These are phyloP conservation scores for Neopestalotiopsis rosae DNA, from an alignment of 2,329 filamentous ascomycete genomes.

Conservation along the genomic window DNA sequence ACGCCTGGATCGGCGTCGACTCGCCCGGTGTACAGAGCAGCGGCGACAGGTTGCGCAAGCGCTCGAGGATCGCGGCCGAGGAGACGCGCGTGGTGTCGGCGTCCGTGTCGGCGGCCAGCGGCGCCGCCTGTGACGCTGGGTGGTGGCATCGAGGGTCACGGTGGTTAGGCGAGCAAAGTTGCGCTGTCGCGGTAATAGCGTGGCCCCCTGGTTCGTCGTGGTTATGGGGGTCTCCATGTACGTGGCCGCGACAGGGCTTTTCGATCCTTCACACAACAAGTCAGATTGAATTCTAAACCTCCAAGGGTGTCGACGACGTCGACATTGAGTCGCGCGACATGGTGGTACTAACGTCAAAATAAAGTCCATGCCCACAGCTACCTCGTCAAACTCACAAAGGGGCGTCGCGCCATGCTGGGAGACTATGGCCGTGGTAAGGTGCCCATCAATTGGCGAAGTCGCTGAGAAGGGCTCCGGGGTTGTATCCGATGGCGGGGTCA, in stretches of 20 bases:
- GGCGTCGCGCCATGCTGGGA: background rate
- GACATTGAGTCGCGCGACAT: too few species aligned
- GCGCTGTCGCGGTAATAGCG: conserved; percentile 7
- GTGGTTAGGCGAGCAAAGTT: background rate
- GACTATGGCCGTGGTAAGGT: background rate
- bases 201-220: conserved; percentile 9
- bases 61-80: conserved; percentile 12
- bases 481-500: background rate
- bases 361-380: conserved; percentile 16
- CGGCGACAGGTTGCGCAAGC: conserved; percentile 8
- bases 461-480: background rate
- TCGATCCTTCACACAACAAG: background rate
- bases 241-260: conserved; percentile 8
- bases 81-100: background rate
- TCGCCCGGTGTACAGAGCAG: conserved; percentile 6
- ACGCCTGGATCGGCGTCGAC: conserved; percentile 8
- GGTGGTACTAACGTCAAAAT: conserved; percentile 11
- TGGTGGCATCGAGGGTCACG: background rate
- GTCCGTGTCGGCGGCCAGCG: background rate
- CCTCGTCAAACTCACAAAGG: conserved; percentile 5
- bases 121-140: background rate
- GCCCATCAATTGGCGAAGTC: background rate
- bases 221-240: conserved; percentile 6
- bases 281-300: too few species aligned
- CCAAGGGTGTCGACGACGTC: background rate